Base-by-base conservation (phyloP, 495 filamentous ascomycete species). In the Podospora pseudocomata region DNA sequence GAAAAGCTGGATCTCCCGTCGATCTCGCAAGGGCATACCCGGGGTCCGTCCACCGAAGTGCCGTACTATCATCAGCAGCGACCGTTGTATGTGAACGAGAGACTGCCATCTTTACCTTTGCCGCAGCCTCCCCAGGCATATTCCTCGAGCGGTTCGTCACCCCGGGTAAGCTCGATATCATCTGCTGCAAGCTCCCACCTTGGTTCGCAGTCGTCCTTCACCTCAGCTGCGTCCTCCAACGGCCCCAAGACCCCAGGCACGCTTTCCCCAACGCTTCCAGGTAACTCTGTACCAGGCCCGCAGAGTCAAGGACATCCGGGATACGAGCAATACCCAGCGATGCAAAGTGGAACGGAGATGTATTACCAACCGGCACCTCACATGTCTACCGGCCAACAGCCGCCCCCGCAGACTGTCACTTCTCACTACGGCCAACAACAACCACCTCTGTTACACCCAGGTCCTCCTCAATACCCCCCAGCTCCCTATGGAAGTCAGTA, bases 1-100 rank as follows among this genome's bases (percentile, higher is more conserved):
- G 93, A 86, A 91, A 97, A 96, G 86, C 94, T 97, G 94, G 94
- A 96, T 93, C 90, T 95, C 82, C 92, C 94, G 80, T 91, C 92
- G 85, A 90, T 94, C 75, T 90, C 92, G 78, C 91, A 93, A 86
- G 87, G 92, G 86, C 91, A 92, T 80, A 88, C 89, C 88, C 91
- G 93, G 89, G 92, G 90, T 85, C 86, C 88, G 82, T 34, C 27
- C 61, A 85, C 86, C 80, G 91, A 96, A 82, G 86, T 87, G 74
- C 74, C 88, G 79, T 93, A 88, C 82, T 92, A 91, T 82, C 89
- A 89, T 82, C 84, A 84, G 79, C 86, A 90, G 80, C 85, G 90
- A 74, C 85, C 89, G 71, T 79, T 88, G 82, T 85, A 84, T 80
- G 77, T 78, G 75, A 90, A 85, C 83, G 90, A 96, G 76, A 92